Percentiles rank a stretch among this genome's conserved stretches.
Conservation (phyloP, 108 stramenopile species). For the Thalassiosira profunda region DNA sequence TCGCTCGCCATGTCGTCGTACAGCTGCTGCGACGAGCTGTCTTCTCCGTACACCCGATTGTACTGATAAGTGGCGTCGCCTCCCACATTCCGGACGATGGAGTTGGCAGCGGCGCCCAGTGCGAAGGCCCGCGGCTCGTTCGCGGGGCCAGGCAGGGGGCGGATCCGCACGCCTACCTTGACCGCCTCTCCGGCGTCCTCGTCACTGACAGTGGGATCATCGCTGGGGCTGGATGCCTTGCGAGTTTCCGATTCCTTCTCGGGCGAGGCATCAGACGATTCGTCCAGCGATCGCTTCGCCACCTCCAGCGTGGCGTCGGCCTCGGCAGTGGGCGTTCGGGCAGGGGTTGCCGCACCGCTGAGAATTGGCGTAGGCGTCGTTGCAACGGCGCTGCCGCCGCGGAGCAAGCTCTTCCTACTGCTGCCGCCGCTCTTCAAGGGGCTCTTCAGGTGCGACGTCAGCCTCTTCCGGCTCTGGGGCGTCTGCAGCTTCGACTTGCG, state of each 20-base stretch:
- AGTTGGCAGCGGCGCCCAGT: not conserved
- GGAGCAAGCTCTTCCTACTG: not conserved
- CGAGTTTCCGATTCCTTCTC: not conserved
- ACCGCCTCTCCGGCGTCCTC: constrained; percentile 23
- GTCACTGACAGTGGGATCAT: not conserved
- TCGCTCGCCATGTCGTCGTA: constrained; percentile 76
- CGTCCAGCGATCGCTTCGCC: not conserved
- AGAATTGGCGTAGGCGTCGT: not conserved
- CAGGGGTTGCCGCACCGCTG: not conserved
- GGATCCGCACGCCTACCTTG: constrained; percentile 34
- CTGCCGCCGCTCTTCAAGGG: not conserved
- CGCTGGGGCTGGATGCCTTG: not conserved
- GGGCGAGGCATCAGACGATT: not conserved
- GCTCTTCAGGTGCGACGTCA: not conserved
- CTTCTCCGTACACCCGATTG: constrained; percentile 86
- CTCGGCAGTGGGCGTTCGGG: no score
- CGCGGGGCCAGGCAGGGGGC: constrained; percentile 6
- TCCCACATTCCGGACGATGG: not conserved
- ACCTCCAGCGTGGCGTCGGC: not conserved
- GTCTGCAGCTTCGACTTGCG: not conserved
- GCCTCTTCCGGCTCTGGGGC: not conserved
- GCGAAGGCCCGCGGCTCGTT: constrained; percentile 6
- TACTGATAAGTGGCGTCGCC: constrained; percentile 53
- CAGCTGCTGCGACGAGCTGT: constrained; percentile 59
- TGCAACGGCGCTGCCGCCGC: not conserved